Percentiles rank a stretch among this genome's conserved stretches.
Conservation (phyloP, 2,329 filamentous ascomycete species). For the Colletotrichum musae region DNA sequence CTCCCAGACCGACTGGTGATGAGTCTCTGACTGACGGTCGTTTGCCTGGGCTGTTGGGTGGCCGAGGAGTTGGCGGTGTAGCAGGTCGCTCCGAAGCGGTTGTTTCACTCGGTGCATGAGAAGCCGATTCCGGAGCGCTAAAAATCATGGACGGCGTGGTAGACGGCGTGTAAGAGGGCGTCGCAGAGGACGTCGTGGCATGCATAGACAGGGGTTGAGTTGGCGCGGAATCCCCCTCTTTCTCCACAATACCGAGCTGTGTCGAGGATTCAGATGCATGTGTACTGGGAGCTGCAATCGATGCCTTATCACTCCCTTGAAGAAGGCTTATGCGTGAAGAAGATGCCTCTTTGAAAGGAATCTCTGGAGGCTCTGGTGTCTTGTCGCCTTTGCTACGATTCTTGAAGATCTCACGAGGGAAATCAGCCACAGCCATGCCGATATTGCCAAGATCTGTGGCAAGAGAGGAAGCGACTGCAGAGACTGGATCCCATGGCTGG, state of each 20-base stretch:
- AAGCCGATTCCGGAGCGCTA: conserved; percentile 40
- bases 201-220: conserved; percentile 27
- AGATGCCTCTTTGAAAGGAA: conserved; percentile 19
- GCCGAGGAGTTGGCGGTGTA: conserved; percentile 8
- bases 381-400: conserved; percentile 44
- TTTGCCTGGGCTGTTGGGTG: conserved; percentile 32
- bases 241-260: conserved; percentile 32
- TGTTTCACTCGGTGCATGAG: conserved; percentile 50
- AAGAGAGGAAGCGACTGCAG: conserved; percentile 82
- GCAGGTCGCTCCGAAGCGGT: conserved; percentile 51
- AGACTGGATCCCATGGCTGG: conserved; percentile 84
- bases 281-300: conserved; percentile 16
- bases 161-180: conserved; percentile 17
- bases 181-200: conserved; percentile 8
- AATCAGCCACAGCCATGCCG: conserved; percentile 85
- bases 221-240: conserved; percentile 26
- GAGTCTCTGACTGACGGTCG: conserved; percentile 42
- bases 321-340: conserved; percentile 17
- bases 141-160: conserved; percentile 45
- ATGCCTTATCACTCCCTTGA: conserved; percentile 23
- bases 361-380: conserved; percentile 31
- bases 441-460: conserved; percentile 88
- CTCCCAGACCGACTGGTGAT: conserved; percentile 46
- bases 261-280: conserved; percentile 37
- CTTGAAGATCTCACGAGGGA: conserved; percentile 71